Base-by-base conservation (phyloP, 257 asterid species). In the Solanum bulbocastanum region DNA sequence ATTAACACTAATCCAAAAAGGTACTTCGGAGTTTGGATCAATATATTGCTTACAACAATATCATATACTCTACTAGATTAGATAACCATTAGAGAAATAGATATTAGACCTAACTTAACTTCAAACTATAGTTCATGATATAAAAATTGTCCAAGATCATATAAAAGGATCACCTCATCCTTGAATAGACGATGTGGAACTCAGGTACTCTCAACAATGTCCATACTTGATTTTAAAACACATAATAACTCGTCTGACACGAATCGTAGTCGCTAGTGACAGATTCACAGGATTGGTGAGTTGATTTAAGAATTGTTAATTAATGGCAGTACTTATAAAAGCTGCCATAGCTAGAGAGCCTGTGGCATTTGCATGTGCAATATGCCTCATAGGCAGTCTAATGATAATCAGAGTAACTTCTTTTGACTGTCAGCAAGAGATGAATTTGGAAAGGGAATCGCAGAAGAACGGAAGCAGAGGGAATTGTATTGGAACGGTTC, bases 321-420 rank as follows among this genome's bases (percentile, higher is more conserved):
- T 44, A 44, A 6, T 30, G 44, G 3, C 20, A 46, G 56, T 46
- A 3, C 22, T 27, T 18, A 46, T 5, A 30, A 46, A 60, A 83
- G 74, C 62, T 16, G 86, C 11, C 72, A 46, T 81, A 46, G 16
- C 14, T 12, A 62, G 65, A 81, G 16, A 33, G 40, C 68, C 88
- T 84, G 87, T 85, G 52, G 37, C 72, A 49, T 7, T 40, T 75
- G 85, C 90, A 87, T 86, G 89, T 86, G 91, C 83, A 81, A 85
- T 88, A 82, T 49, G 76, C 78, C 86, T 52, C 16, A 5, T 18
- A 39, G 60, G 86, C 56, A 79, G 75, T 88, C 86, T 87, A 75
- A 44, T 22, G 74, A 79, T 46, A 79, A 87, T 84, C 78, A 44
- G 85, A 44, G 85, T 79, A 44, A 79, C 52, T 42, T 76, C 66